Base-by-base conservation (phyloP, 805 yeast species). In the Wickerhamiella dianesei region DNA sequence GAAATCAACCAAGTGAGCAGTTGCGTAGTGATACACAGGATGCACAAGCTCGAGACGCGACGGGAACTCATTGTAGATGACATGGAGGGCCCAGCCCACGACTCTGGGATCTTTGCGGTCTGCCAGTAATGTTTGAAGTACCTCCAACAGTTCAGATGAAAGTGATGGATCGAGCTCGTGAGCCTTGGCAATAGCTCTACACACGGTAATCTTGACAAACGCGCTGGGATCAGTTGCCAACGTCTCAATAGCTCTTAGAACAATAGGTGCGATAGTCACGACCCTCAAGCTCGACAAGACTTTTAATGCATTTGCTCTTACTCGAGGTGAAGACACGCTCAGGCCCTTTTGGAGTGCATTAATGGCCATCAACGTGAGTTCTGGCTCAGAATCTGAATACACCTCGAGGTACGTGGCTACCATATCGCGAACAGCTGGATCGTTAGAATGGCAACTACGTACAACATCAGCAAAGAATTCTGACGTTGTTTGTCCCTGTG, bases 261-360 rank as follows among this genome's bases (percentile, higher is more conserved):
- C 70, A 42, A 92, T 84, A 0, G 95, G 92, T 18, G 80, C 72
- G 37, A 92, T 80, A 5, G 89, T 83, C 1, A 84, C 76, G 17
- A 89, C 83, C 41, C 78, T 72, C 48, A 92, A 80, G n/a, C 89
- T 88, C 1, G 92, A 77, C 56, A 92, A 71, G 13, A 87, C 79
- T 46, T 88, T 72, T 40, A 92, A 73, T 0, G 94, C 80, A 47
- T 84, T 67, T 2, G 88, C 74, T 52, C 97, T 69, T 16, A 73
- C 68, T 9, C 75, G 71, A 1, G 94, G 81, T 50, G 73, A 74
- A 13, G 49, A 4, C 55, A 86, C 95, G 8, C 73, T 68, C 22
- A 89, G 64, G 1, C 85, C 72, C 63, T 83, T 86, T 62, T 92
- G 98, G 43, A 92, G 82, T 1, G 96, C 83, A 62, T 92, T 92